phyloP scores from a whole-genome alignment of 2,329 filamentous ascomycete genomes.

The Dissoconium aciculare region DNA sequence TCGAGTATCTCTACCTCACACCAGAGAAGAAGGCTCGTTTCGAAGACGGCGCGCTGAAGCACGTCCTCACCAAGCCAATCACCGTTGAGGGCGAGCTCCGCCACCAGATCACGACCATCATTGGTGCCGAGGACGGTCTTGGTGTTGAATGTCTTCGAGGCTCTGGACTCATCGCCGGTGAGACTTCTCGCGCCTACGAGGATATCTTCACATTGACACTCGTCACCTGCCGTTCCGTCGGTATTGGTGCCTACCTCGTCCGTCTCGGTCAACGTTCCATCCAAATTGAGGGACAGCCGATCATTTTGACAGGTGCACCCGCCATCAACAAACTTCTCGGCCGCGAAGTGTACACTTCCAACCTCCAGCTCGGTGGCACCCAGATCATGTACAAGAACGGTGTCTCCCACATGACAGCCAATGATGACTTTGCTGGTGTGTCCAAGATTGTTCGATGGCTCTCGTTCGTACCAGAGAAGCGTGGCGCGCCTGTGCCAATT shows the following conservation, averaged over 20 bases:
- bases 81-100: slow-evolving; percentile 76
- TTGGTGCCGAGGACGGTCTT: slow-evolving; percentile 87
- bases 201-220: slow-evolving; percentile 98
- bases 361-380: slow-evolving; percentile 97
- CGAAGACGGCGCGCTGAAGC: slow-evolving; percentile 56
- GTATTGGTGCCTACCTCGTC: slow-evolving; percentile 97
- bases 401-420: slow-evolving; percentile 97
- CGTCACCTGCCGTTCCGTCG: slow-evolving; percentile 94
- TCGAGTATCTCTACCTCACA: slow-evolving; percentile 93
- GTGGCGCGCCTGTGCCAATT: slow-evolving; percentile 83
- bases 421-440: slow-evolving; percentile 94
- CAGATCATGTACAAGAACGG: slow-evolving; percentile 99
- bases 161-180: slow-evolving; percentile 94
- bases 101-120: slow-evolving; percentile 83
- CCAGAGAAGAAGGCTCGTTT: slow-evolving; percentile 76
- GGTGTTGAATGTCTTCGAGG: slow-evolving; percentile 95
- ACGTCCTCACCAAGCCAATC: slow-evolving; percentile 78
- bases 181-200: slow-evolving; percentile 91
- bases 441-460: slow-evolving; percentile 97
- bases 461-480: slow-evolving; percentile 92
- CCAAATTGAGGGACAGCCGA: slow-evolving; percentile 96
- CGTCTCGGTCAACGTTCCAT: slow-evolving; percentile 96
- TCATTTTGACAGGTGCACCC: slow-evolving; percentile 92
- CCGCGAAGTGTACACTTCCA: slow-evolving; percentile 96
- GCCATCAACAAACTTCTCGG: slow-evolving; percentile 97